phyloP scores from a whole-genome alignment of 2,329 filamentous ascomycete species.

The Trichoderma afroharzianum region DNA sequence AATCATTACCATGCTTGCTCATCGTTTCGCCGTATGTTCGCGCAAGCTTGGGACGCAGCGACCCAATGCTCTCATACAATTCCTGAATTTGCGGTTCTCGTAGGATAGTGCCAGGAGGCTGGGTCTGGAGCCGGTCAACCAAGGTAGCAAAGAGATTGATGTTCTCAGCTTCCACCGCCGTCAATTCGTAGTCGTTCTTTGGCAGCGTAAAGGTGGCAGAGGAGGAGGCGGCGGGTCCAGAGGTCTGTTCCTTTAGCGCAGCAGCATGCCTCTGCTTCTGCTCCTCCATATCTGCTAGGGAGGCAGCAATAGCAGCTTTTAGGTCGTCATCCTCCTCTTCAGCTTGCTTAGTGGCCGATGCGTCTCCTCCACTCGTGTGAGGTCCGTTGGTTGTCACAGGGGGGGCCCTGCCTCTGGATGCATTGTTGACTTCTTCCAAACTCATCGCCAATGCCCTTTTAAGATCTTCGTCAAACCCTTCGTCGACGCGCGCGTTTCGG shows the following conservation, averaged over 20 bases:
- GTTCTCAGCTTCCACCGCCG: constrained; percentile 90
- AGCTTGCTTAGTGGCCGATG: constrained; percentile 42
- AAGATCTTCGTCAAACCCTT: constrained; percentile 90
- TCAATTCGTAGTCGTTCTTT: constrained; percentile 93
- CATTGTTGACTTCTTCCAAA: constrained; percentile 81
- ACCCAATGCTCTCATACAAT: constrained; percentile 94
- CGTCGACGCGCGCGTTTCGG: constrained; percentile 79
- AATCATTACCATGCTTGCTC: constrained; percentile 86
- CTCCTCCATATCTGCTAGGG: constrained; percentile 93
- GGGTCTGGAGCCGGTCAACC: constrained; percentile 90
- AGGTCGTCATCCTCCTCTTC: constrained; percentile 92
- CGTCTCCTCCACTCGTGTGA: constrained; percentile 36
- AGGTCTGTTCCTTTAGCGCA: constrained; percentile 74
- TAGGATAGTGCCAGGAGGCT: constrained; percentile 92
- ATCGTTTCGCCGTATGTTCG: constrained; percentile 97
- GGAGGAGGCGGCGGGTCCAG: constrained; percentile 34
- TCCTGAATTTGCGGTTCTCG: constrained; percentile 97
- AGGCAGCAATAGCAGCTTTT: constrained; percentile 92
- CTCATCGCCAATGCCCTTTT: constrained; percentile 96
- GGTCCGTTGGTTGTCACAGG: constrained; percentile 42
- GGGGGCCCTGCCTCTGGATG: constrained; percentile 69
- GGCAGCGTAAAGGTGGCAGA: constrained; percentile 56
- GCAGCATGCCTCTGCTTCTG: constrained; percentile 90
- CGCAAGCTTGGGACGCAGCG: constrained; percentile 86
- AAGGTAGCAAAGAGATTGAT: constrained; percentile 94